Conservation (phyloP, 148 eudicot species). For the Mesembryanthemum crystallinum region DNA sequence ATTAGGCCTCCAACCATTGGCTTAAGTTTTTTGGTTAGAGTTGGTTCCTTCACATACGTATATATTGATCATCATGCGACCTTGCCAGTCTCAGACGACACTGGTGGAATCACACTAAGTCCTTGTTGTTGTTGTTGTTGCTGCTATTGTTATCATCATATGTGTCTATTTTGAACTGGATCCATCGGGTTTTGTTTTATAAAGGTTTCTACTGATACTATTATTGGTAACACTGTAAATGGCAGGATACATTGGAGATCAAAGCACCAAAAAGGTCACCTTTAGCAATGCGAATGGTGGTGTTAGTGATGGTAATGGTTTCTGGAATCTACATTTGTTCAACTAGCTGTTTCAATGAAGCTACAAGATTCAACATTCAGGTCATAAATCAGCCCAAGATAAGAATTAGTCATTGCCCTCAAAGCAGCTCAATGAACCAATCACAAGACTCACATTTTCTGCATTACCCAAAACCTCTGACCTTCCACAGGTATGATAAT, state of each 20-base stretch:
- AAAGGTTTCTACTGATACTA: not conserved
- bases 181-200: not conserved
- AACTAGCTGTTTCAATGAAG: conserved; percentile 36
- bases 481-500: conserved; percentile 43
- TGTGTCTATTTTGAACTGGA: not conserved
- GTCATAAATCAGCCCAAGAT: conserved; percentile 27
- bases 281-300: conserved; percentile 47
- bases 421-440: not conserved
- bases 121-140: not conserved
- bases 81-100: not conserved
- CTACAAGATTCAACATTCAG: conserved; percentile 26
- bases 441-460: conserved; percentile 29
- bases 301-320: conserved; percentile 47
- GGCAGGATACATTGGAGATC: conserved; percentile 38
- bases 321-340: conserved; percentile 59
- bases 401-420: conserved; percentile 13
- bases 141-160: not conserved
- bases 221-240: conserved; percentile 1
- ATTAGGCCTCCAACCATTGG: too few relatives aligned
- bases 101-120: not conserved
- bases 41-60: too few relatives aligned
- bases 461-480: conserved; percentile 62
- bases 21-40: too few relatives aligned
- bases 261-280: conserved; percentile 64
- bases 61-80: not conserved